Conservation (phyloP, 148 eudicot species). For the Persicaria maculosa region DNA sequence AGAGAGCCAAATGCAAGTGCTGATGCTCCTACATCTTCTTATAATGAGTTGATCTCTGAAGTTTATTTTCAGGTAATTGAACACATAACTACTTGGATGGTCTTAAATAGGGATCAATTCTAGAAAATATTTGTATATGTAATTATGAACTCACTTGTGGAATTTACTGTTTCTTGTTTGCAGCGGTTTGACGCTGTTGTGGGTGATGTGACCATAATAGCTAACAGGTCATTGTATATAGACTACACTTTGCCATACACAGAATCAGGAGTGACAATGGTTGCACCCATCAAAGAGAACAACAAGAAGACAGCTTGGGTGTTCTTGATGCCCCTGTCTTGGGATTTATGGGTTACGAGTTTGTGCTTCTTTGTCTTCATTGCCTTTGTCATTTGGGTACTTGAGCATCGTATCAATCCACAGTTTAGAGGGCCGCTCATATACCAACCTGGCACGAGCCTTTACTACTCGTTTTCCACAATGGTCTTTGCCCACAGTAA, state of each 20-base stretch:
- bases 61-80: constrained; percentile 25
- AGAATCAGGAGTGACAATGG: constrained; percentile 53
- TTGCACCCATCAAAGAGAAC: constrained; percentile 42
- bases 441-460: constrained; percentile 52
- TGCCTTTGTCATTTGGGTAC: constrained; percentile 66
- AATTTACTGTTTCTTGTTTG: background rate
- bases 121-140: background rate
- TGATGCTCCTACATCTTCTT: constrained; percentile 22
- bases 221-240: constrained; percentile 34
- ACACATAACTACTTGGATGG: background rate
- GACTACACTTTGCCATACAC: constrained; percentile 63
- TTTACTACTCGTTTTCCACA: constrained; percentile 68
- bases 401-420: constrained; percentile 58
- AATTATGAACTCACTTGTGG: background rate
- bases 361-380: constrained; percentile 47
- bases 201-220: constrained; percentile 52
- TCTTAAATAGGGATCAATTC: background rate
- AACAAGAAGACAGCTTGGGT: constrained; percentile 50
- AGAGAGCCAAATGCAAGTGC: constrained; percentile 9
- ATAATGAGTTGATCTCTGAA: constrained; percentile 25
- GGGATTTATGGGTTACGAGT: constrained; percentile 55
- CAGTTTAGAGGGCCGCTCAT: constrained; percentile 49
- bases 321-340: constrained; percentile 53
- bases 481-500: constrained; percentile 76
- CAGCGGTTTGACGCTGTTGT: constrained; percentile 55